Base-by-base conservation (phyloP, 2,329 filamentous ascomycete species). In the Tricladium varicosporioides region DNA sequence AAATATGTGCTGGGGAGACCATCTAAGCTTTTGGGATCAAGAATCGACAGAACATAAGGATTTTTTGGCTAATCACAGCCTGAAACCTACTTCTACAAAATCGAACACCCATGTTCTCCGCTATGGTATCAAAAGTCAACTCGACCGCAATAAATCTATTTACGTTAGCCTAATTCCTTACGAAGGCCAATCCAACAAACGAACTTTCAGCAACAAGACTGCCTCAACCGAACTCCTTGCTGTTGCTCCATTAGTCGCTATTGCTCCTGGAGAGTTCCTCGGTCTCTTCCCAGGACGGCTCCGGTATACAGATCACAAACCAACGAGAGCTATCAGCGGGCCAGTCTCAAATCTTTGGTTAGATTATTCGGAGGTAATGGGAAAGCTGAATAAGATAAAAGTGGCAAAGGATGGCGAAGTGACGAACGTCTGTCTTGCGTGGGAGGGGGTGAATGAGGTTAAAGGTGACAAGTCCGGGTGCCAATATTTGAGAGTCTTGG, bases 391-490 rank as follows among this genome's bases (percentile, higher is more conserved):
- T 53, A 49, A 60, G 51, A 62, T 63, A 42, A 53, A 45, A 33
- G 57, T 63, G 22, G 61, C 54, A 16, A 61, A 63, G 55, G 33
- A 47, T 53, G 48, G 43, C 13, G 50, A 61, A 36, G 57, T 45
- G 22, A 55, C 54, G 16, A 63, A 63, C 47, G 57, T 63, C 48
- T 63, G 55, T 60, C 59, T 63, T 57, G 51, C 53, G 5, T 63
- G 53, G 59, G 57, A 63, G 50, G 60, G 56, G 27, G 59, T 63
- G 33, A 62, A 63, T 19, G 55, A 62, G 53, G 48, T 56, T n/a
- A 59, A 62, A 53, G 55, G 56, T n/a, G 60, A 57, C 13, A 57
- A 48, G 18, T 52, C 55, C 1, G 57, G 53, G 31, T 62, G 53
- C 16, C 48, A 62, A 36, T 62, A 60, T 57, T 62, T 45, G 44